Evolutionary conservation across 208 protist genomes (phyloP), one percentile per base, ranked within the genome.

Genomic region (Trypanosoma grayi): DNA sequence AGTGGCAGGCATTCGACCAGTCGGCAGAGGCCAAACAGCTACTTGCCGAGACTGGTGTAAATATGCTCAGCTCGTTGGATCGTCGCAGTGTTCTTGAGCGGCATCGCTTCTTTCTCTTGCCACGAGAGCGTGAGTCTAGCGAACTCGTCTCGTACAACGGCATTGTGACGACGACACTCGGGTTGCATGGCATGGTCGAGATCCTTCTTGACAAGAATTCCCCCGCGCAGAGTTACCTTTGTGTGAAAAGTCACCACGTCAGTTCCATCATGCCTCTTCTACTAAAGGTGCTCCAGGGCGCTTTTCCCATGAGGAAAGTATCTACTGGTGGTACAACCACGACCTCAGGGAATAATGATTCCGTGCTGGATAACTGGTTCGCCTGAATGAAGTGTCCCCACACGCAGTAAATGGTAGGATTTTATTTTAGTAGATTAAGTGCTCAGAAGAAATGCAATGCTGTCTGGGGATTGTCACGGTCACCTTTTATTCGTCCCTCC

Each of bases 301-400:
- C 55, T 13, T 71, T 71, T 50, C 55, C 47, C 2, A 63, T 46
- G 5, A 50, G 20, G 2, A 27, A 4, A 25, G 56, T 25, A 36
- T 14, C 45, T 10, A 30, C 27, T 18, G 14, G 1, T n/a, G 44
- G 7, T 16, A 44, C n/a, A 51, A 30, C 63, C 10, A 33, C 53
- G 27, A 36, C 67, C 2, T 18, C 18, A 13, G 33, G 18, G 10
- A 6, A 3, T 56, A 13, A 62, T 46, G 37, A 20, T 50, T 30
- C 59, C 1, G 59, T 45, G n/a, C 37, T 85, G 30, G 73, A 87
- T 33, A 67, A 82, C 36, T 63, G 84, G 24, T 85, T 87, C 60
- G 52, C 75, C 1, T 90, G 43, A 75, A 43, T 30, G 36, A 16
- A 34, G n/a, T 16, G n/a, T 28, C 9, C 11, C 3, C 22, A 50